Evolutionary conservation across 371 early-diverging fungal genomes (phyloP).

Genomic region (Mucor lusitanicus): DNA sequence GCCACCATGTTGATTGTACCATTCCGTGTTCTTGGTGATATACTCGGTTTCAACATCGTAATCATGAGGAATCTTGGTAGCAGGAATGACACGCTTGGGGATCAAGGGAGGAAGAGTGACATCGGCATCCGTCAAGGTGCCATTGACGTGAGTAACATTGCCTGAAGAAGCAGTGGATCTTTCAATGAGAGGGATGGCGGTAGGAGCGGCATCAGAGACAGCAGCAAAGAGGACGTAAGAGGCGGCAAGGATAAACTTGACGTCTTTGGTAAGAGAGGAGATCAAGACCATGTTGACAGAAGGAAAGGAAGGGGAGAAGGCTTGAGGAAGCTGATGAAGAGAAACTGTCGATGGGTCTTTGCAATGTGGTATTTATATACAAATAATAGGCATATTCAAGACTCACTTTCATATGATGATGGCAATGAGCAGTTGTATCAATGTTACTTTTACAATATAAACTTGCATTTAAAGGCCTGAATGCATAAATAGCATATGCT

Average conservation of each 20-base stretch:
- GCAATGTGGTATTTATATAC: not conserved
- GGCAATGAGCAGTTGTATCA: not conserved
- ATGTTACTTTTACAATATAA: not conserved
- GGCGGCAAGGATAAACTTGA: not conserved
- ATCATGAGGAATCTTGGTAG: not conserved
- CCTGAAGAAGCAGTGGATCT: not conserved
- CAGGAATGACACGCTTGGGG: not conserved
- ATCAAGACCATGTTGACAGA: slow-evolving; percentile 15
- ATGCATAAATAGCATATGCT: not conserved
- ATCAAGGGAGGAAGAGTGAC: slow-evolving; percentile 14
- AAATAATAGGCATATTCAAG: not conserved
- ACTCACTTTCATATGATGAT: not conserved
- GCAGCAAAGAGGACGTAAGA: slow-evolving; percentile 2
- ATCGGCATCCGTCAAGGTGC: not conserved
- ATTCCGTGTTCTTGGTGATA: slow-evolving; percentile 7
- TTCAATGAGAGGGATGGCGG: not conserved
- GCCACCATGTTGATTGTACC: slow-evolving; percentile 7
- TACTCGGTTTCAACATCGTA: slow-evolving; percentile 1
- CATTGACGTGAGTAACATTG: not conserved
- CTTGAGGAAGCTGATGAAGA: not conserved
- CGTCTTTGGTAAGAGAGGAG: slow-evolving; percentile 8
- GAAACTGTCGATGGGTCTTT: not conserved
- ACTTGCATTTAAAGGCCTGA: not conserved
- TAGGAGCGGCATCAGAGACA: slow-evolving; percentile 10
- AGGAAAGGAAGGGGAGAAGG: not conserved